Evolutionary conservation across 768 basidiomycete species (phyloP), one percentile per base, ranked within the genome.

Genomic region (Amyloporia xantha): DNA sequence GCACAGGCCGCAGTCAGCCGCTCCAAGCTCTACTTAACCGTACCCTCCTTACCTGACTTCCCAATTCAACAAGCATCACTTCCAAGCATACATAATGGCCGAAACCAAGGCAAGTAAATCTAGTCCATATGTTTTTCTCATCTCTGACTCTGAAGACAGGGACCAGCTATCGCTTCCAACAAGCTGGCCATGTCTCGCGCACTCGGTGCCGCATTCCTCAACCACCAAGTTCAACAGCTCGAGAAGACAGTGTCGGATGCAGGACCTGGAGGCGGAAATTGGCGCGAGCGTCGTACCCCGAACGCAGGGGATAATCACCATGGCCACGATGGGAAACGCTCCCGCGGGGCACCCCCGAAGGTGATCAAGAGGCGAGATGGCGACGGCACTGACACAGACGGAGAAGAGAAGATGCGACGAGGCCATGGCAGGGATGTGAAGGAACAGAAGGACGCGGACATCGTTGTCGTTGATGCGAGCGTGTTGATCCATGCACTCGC

Each of bases 181-280:
- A 85, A 84, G 63, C 63, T 86, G 36, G 86, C 86, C 49, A 87
- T 92, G 86, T 91, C 89, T 48, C 79, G 82, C 53, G 89, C 90
- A 1, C 78, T 92, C 33, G 90, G 90, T 17, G 88, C 89, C 24
- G 90, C 90, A 2, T 91, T 91, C 62, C 76, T 92, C 51, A 85
- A 77, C 54, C 89, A 92, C 57, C 88, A 92, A 59, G 90, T 92
- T 38, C 86, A 91, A 57, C 85, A 91, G 60, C 81, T 92, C 47
- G 89, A 92, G 70, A 84, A 85, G 66, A 73, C 82, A 0, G 84
- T 89, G 17, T 68, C 72, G 3, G 71, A 70, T 27, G 37, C 50
- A 40, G 76, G 74, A 5, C 68, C 75, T 15, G 68, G 72, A 6
- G n/a, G n/a, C n/a, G 74, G 76, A 1, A 84, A 81, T 54, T 84